These are phyloP conservation scores for Apophysomyces elegans DNA, from an alignment of 371 early-diverging fungal genomes.

Conservation along the genomic window DNA sequence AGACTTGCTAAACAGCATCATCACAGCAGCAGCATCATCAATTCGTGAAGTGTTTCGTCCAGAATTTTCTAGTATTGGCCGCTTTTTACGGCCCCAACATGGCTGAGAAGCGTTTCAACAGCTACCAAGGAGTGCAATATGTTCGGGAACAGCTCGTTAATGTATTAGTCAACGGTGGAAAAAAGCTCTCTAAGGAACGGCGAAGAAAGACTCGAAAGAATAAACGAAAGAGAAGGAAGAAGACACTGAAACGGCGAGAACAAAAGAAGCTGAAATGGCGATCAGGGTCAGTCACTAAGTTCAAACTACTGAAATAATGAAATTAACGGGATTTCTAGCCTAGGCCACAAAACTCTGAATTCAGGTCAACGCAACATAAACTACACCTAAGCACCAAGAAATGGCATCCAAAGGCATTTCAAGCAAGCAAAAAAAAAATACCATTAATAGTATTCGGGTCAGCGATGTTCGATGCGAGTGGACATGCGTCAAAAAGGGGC, in stretches of 20 bases:
- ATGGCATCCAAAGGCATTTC: not conserved
- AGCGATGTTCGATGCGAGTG: not conserved
- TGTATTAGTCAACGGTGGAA: not conserved
- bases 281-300: not conserved
- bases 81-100: too few species aligned
- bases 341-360: not conserved
- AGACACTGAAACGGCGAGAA: not conserved
- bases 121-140: not conserved
- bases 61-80: too few species aligned
- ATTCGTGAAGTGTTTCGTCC: too few species aligned
- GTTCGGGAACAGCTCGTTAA: not conserved
- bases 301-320: not conserved
- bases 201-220: not conserved
- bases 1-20: too few species aligned
- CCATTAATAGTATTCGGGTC: not conserved
- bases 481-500: not conserved
- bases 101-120: too few species aligned
- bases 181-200: not conserved
- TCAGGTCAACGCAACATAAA: not conserved
- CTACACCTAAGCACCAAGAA: not conserved
- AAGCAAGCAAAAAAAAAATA: not conserved
- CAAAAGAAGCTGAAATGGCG: not conserved
- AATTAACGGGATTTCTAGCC: not conserved
- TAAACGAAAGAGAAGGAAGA: too few species aligned
- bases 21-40: too few species aligned